Evolutionary conservation across 352 stramenopile genomes (phyloP).

Genomic region (Globisporangium uncinulatum): DNA sequence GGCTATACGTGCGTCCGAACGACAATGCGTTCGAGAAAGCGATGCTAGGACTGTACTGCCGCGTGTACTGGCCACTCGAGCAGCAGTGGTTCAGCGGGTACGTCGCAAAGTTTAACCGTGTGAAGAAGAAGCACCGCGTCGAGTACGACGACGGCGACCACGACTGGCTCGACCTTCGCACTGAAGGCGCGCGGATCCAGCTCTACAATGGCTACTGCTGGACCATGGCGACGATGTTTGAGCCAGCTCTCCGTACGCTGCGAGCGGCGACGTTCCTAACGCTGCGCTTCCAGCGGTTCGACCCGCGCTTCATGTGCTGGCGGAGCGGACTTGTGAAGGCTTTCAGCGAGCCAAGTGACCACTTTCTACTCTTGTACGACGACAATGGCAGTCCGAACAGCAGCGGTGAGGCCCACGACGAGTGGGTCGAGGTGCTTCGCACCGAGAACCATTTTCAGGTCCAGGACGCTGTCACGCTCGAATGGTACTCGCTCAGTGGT

Average conservation of each 20-base stretch:
- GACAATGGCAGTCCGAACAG: conserved; percentile 7
- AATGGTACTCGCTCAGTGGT: conserved; percentile 66
- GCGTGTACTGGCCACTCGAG: conserved; percentile 71
- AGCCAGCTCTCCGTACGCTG: conserved; percentile 36
- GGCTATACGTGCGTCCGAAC: conserved; percentile 62
- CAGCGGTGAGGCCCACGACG: conserved; percentile 12
- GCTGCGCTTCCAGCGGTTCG: conserved; percentile 48
- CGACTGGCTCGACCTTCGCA: conserved; percentile 54
- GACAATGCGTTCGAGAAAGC: conserved; percentile 42
- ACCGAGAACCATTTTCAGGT: conserved; percentile 61
- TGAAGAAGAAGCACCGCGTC: conserved; percentile 61
- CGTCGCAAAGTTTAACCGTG: conserved; percentile 47
- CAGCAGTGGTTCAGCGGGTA: conserved; percentile 66
- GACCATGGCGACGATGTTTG: conserved; percentile 67
- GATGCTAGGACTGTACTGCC: conserved; percentile 55
- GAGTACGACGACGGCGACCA: conserved; percentile 76
- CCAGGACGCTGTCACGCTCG: conserved; percentile 39
- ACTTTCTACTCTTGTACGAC: conserved; percentile 56
- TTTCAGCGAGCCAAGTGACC: conserved; percentile 48
- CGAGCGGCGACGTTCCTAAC: conserved; percentile 50
- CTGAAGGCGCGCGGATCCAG: conserved; percentile 43
- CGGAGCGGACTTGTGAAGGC: conserved; percentile 34
- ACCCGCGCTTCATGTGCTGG: conserved; percentile 43
- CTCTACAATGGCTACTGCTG: conserved; percentile 66
- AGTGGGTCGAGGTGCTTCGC: conserved; percentile 57